phyloP scores from a whole-genome alignment of 2,329 filamentous ascomycete genomes.

The Trichoderma sp. region DNA sequence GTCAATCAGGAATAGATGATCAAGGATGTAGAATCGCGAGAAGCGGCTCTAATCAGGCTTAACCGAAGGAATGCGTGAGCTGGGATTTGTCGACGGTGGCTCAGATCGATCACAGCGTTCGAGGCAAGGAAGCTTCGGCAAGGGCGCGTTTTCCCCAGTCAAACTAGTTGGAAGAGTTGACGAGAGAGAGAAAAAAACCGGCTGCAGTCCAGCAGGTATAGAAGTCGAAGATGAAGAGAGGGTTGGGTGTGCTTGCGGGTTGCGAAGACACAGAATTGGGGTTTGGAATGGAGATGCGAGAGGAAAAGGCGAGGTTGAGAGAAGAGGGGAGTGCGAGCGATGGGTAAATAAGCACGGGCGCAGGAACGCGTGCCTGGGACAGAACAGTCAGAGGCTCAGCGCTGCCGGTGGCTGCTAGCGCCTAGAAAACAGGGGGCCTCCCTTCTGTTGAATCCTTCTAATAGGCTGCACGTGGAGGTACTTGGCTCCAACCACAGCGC shows the following conservation, averaged over 20 bases:
- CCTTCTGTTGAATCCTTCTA: neutral
- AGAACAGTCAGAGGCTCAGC: slow-evolving; percentile 2
- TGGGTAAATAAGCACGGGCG: slow-evolving; percentile 14
- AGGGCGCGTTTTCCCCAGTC: slow-evolving; percentile 1
- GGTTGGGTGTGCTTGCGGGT: neutral
- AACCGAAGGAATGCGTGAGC: slow-evolving; percentile 11
- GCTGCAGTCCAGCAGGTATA: neutral
- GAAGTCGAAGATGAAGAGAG: neutral
- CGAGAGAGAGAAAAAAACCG: neutral
- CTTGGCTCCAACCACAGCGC: neutral
- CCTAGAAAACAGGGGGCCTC: neutral
- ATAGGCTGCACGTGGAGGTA: neutral
- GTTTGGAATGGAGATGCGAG: slow-evolving; percentile 8
- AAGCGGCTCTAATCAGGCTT: slow-evolving; percentile 9
- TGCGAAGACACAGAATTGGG: neutral
- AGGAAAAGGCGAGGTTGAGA: slow-evolving; percentile 1
- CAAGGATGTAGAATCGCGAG: slow-evolving; percentile 4
- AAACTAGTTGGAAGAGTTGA: neutral
- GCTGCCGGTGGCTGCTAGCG: slow-evolving; percentile 3
- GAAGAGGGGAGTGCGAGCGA: slow-evolving; percentile 12
- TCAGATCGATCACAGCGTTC: slow-evolving; percentile 2
- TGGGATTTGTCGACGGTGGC: neutral
- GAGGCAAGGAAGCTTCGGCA: slow-evolving; percentile 1
- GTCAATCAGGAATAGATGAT: slow-evolving; percentile 10
- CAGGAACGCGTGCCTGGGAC: slow-evolving; percentile 20